These are phyloP conservation scores for Fusarium newnesense DNA, from an alignment of 2,329 filamentous ascomycete species.

Conservation along the genomic window DNA sequence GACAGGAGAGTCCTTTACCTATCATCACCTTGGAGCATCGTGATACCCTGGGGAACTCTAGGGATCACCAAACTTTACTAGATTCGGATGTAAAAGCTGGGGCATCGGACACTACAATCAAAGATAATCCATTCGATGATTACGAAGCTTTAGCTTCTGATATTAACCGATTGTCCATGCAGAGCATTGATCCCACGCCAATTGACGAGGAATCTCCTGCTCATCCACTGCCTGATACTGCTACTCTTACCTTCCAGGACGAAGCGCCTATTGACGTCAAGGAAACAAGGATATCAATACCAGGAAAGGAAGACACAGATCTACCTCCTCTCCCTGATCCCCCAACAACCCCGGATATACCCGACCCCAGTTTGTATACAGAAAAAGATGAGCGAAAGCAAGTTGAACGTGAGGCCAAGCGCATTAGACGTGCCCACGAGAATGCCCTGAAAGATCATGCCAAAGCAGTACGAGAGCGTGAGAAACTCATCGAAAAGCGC, in stretches of 20 bases:
- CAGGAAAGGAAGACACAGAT: slow-evolving; percentile 21
- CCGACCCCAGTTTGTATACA: slow-evolving; percentile 67
- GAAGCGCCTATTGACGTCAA: not conserved
- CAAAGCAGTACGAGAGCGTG: slow-evolving; percentile 70
- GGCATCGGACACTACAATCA: not conserved
- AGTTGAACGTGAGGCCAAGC: slow-evolving; percentile 74
- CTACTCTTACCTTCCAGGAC: not conserved
- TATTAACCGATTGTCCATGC: slow-evolving; percentile 44
- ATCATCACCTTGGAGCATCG: slow-evolving; percentile 37
- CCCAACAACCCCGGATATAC: slow-evolving; percentile 57
- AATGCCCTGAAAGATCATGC: slow-evolving; percentile 73
- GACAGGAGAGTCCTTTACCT: slow-evolving; percentile 18
- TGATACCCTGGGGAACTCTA: slow-evolving; percentile 26
- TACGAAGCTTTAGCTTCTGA: slow-evolving; percentile 12
- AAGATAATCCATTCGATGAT: not conserved
- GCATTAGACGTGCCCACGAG: slow-evolving; percentile 71
- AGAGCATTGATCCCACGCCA: slow-evolving; percentile 54
- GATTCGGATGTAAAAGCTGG: slow-evolving; percentile 8
- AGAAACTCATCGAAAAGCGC: slow-evolving; percentile 67
- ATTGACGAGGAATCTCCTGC: slow-evolving; percentile 43
- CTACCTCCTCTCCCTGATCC: slow-evolving; percentile 55
- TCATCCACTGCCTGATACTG: not conserved
- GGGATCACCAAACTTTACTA: slow-evolving; percentile 27
- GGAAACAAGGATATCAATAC: not conserved
- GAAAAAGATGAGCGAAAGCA: slow-evolving; percentile 75